A percentile compares a stretch with the other conserved stretches of the same genome.
Evolutionary conservation across 2,329 filamentous ascomycete genomes (phyloP).

Genomic region (Graphilbum sp.): DNA sequence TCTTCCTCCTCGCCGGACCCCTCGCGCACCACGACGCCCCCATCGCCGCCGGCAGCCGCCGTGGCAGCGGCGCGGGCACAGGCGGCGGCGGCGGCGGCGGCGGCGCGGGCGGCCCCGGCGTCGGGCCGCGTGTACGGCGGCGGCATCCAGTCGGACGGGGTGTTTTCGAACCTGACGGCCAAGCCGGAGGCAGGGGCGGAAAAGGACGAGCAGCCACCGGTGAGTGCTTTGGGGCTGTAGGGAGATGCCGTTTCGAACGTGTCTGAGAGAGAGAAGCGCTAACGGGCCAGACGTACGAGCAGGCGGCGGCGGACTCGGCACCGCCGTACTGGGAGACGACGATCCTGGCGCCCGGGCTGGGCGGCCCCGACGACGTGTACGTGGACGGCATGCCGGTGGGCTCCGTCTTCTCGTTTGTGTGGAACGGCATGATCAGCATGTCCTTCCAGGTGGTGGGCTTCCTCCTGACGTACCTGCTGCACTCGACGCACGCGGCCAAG

Average conservation of each 20-base stretch:
- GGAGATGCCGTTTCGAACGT: too few species aligned
- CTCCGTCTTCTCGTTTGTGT: slow-evolving; percentile 72
- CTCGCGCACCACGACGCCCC: neutral
- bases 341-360: slow-evolving; percentile 80
- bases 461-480: slow-evolving; percentile 90
- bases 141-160: slow-evolving; percentile 73
- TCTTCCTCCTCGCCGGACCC: neutral
- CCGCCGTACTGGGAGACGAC: slow-evolving; percentile 99
- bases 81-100: slow-evolving; percentile 18
- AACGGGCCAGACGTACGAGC: slow-evolving; percentile 68
- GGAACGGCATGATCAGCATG: slow-evolving; percentile 94
- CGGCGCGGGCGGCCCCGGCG: slow-evolving; percentile 26
- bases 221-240: slow-evolving; percentile 30
- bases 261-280: too few species aligned
- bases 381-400: slow-evolving; percentile 91
- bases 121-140: slow-evolving; percentile 47
- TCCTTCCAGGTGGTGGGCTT: slow-evolving; percentile 96
- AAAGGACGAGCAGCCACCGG: slow-evolving; percentile 81
- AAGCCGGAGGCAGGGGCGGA: slow-evolving; percentile 70
- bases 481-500: slow-evolving; percentile 96
- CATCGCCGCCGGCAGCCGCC: slow-evolving; percentile 2
- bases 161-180: slow-evolving; percentile 88
- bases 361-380: slow-evolving; percentile 86
- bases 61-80: slow-evolving; percentile 16
- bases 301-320: slow-evolving; percentile 88